Evolutionary conservation across 1,284 basidiomycete species (phyloP), one percentile per base, ranked within the genome.

Genomic region (Wolfiporia cocos): DNA sequence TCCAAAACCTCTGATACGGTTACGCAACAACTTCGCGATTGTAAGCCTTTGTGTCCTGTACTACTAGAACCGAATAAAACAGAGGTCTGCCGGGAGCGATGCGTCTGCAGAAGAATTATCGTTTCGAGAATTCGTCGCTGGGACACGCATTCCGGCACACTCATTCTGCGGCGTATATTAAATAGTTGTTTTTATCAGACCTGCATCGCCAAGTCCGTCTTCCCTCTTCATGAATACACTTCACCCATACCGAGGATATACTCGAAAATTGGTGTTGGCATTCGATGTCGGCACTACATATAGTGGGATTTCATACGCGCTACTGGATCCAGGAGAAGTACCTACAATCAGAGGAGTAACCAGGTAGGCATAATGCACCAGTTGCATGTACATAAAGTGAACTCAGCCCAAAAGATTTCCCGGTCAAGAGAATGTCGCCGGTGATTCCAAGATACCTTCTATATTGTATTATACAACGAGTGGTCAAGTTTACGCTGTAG

Each of bases 401-500:
- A 10, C 23, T 31, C 23, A 4, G 42, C 35, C 3, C 52, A 21
- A 44, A 38, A 72, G 72, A 36, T 70, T 64, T 42, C 68, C 69
- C 10, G 67, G 63, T 0, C 67, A 71, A 43, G 63, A 67, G 33
- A 56, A 66, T 42, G 57, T 58, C 4, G 63, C n/a, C n/a, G n/a
- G 67, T 2, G 61, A 74, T 39, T 70, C 66, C 6, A 80, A 78
- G 55, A 74, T 80, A 23, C 77, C 76, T 3, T 71, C 74, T 0
- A 60, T 77, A 20, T 54, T 80, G 12, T 77, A 68, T 49, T 80
- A 80, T 51, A 69, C 71, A n/a, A n/a, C n/a, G n/a, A n/a, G n/a
- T 5, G 76, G 76, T 0, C 53, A 49, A 0, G 63, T 72, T 14
- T 58, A 64, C 36, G 74, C 74, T 4, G 65, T 68, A 26, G 78